Conservation (phyloP, 805 yeast species). For the Pichia sporocuriosa region DNA sequence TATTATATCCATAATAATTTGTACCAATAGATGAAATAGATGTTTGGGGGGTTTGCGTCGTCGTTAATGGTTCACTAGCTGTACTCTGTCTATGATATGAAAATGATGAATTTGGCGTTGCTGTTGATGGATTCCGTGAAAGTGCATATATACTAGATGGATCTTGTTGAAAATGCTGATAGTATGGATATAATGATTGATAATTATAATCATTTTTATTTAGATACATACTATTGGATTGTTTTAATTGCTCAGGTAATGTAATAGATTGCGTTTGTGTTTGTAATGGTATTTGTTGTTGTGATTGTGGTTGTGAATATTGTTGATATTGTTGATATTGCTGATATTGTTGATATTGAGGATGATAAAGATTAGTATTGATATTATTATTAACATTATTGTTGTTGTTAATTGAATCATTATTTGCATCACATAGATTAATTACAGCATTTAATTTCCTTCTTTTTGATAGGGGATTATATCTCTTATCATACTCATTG, state of each 20-base stretch:
- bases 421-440: no score
- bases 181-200: no score
- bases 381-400: neutral
- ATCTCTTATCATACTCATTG: conserved; percentile 15
- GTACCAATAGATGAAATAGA: neutral
- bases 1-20: neutral
- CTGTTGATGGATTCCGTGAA: conserved; percentile 21
- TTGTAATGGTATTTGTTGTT: no score
- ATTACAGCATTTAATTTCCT: conserved; percentile 7
- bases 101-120: neutral
- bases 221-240: no score
- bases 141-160: no score
- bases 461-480: conserved; percentile 4
- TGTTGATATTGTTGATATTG: conserved; percentile 12
- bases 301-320: neutral
- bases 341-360: conserved; percentile 13
- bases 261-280: no score
- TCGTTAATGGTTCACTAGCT: conserved; percentile 2
- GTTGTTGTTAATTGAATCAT: neutral
- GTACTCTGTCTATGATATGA: neutral
- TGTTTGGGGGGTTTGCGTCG: neutral
- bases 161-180: no score
- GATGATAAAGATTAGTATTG: conserved; percentile 2
- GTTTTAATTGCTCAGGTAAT: no score
- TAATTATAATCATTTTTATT: no score